Base-by-base conservation (phyloP, 2,329 filamentous ascomycete species). In the Thielaviopsis ethacetica region DNA sequence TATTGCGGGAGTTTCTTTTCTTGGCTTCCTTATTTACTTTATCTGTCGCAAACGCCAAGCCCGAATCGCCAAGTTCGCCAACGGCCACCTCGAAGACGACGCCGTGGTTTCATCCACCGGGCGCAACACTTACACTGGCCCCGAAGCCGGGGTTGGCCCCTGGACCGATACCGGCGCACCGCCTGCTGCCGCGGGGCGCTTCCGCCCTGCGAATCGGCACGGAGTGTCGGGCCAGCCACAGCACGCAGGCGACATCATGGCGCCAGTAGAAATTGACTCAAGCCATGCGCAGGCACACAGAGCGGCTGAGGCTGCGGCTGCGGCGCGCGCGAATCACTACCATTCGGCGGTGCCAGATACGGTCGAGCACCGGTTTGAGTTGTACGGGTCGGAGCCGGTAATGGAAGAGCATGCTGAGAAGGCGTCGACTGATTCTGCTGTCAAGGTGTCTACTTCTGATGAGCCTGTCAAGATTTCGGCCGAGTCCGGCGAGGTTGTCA, bases 201-300 rank as follows among this genome's bases (percentile, higher is more conserved):
- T 58, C n/a, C 49, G 49, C 30, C 69, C 70, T 3, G 66, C 65
- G 2, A 57, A 63, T 34, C 64, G 62, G n/a, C 63, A 63, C n/a
- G 67, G 70, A 38, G 72, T 72, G 0, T 73, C 75, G 2, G 57
- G 71, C 22, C 66, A 67, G 52, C 76, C 79, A 7, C 68, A 77
- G 13, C 69, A 68, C 15, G 77, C 78, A 3, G 71, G 70, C 10
- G 76, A 80, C 63, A 78, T 80, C 49, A 67, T 71, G 0, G 70
- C 69, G 21, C 73, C 79, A 3, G 77, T 82, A 2, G 80, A 83
- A 70, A 77, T 83, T 13, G 77, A 21, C 5, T 26, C 27, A 26
- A n/a, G 75, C 61, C 73, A 74, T 53, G 63, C 55, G 54, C 59
- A 56, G 63, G 62, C 47, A 60, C 62, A 49, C 56, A 58, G 24